These are phyloP conservation scores for Dalechampia spathulata DNA, from an alignment of 441 rosid species.

Conservation along the genomic window DNA sequence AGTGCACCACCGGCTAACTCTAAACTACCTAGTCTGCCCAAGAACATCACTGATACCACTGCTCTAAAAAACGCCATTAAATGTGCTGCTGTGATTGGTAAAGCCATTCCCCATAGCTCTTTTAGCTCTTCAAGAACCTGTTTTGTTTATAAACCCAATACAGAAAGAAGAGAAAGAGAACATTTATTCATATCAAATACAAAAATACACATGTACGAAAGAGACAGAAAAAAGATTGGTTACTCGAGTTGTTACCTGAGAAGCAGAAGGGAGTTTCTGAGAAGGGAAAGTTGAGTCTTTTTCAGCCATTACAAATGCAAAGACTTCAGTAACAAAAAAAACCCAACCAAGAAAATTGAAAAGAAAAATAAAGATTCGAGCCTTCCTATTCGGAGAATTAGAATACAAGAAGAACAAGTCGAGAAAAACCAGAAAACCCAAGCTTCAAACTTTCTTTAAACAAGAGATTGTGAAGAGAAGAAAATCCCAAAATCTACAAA, in stretches of 20 bases:
- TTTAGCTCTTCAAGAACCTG: conserved; percentile 72
- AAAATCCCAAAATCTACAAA: background rate
- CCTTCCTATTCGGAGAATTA: background rate
- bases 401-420: background rate
- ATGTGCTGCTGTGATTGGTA: conserved; percentile 86
- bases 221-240: background rate
- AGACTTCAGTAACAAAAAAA: conserved; percentile 5
- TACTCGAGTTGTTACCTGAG: conserved; percentile 35
- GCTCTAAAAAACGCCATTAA: conserved; percentile 67
- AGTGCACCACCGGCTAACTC: conserved; percentile 97
- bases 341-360: background rate
- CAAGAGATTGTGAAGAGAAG: background rate
- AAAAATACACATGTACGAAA: background rate
- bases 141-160: background rate
- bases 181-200: background rate
- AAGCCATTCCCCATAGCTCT: conserved; percentile 82
- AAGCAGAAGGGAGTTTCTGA: conserved; percentile 37
- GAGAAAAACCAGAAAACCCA: background rate
- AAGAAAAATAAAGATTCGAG: background rate
- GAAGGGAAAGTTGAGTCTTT: conserved; percentile 42
- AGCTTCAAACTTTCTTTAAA: background rate
- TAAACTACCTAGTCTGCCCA: conserved; percentile 84
- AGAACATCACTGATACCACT: conserved; percentile 79
- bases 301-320: conserved; percentile 34
- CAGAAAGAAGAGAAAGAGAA: background rate